phyloP scores from a whole-genome alignment of 345 rosid species.

The Syzygium aromaticum region DNA sequence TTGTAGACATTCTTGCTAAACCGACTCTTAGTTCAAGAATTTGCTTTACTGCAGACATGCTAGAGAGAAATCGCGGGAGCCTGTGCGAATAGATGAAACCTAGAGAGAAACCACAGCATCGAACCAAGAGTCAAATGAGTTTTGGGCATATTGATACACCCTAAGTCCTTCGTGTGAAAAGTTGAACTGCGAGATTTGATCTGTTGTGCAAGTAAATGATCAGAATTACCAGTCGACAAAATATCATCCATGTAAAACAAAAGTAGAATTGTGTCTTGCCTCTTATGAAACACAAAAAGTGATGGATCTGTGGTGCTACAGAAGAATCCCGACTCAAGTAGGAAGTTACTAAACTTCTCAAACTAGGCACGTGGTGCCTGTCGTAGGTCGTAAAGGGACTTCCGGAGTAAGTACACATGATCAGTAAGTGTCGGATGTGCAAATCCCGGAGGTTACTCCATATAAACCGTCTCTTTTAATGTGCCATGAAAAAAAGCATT shows the following conservation, averaged over 20 bases:
- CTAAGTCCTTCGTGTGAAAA: not conserved
- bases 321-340: not conserved
- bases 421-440: not conserved
- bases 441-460: not conserved
- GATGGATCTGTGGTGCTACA: not conserved
- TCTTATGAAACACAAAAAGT: not conserved
- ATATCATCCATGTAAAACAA: no score
- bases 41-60: no score
- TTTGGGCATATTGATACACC: no score
- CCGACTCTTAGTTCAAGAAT: no score
- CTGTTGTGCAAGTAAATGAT: not conserved
- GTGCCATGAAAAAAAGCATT: not conserved
- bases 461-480: not conserved
- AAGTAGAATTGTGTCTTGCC: not conserved
- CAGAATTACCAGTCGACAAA: not conserved
- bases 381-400: not conserved
- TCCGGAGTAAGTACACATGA: not conserved
- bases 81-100: no score
- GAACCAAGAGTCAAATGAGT: no score
- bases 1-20: no score
- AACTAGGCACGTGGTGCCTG: not conserved
- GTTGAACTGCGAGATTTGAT: not conserved
- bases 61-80: no score
- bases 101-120: no score
- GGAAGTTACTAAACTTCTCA: not conserved